These are phyloP conservation scores for Neovahlkampfia damariscottae DNA, from an alignment of 78 protist genomes.

Conservation along the genomic window DNA sequence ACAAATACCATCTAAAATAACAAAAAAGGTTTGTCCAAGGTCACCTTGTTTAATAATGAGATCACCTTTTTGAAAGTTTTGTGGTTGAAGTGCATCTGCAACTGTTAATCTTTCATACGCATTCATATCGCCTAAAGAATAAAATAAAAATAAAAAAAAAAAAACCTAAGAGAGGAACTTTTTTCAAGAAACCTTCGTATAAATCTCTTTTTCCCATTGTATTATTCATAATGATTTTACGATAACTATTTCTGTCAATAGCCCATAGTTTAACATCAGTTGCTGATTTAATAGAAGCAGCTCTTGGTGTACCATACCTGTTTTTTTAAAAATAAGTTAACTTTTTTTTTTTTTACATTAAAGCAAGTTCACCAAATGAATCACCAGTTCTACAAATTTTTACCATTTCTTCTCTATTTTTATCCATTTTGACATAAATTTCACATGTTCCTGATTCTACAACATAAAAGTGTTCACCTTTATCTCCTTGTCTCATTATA, in stretches of 20 bases:
- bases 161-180: not conserved
- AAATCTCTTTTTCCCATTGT: not conserved
- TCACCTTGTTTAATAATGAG: slow-evolving; percentile 7
- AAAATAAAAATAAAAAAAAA: too few relatives aligned
- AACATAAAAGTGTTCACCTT: slow-evolving; percentile 22
- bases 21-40: slow-evolving; percentile 10
- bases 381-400: not conserved
- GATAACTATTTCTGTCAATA: slow-evolving; percentile 3
- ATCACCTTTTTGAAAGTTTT: not conserved
- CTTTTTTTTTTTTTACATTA: too few relatives aligned
- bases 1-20: not conserved
- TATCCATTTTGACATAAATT: not conserved
- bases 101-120: not conserved
- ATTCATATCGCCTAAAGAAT: too few relatives aligned
- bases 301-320: slow-evolving; percentile 19
- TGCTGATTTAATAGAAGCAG: slow-evolving; percentile 28
- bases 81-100: slow-evolving; percentile 1
- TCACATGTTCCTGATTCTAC: slow-evolving; percentile 15
- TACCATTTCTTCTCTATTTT: too few relatives aligned
- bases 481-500: slow-evolving; percentile 9
- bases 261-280: not conserved
- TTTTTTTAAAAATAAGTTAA: too few relatives aligned
- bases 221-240: slow-evolving; percentile 10
- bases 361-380: slow-evolving; percentile 46
- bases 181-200: not conserved